These are phyloP conservation scores for Musa beccarii DNA, from an alignment of 176 grass and related monocot genomes.

Conservation along the genomic window DNA sequence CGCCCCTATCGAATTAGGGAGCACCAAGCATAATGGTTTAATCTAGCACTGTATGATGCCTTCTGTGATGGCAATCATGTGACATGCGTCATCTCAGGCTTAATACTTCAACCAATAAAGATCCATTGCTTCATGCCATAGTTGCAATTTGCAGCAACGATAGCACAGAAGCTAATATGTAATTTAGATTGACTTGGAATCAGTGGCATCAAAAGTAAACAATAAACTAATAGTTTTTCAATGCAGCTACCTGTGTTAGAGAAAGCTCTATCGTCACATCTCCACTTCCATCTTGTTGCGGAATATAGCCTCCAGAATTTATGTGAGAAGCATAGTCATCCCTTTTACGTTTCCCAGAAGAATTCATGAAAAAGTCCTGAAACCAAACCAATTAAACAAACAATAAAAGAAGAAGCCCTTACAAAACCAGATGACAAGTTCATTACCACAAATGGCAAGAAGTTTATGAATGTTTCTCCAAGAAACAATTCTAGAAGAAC, in stretches of 20 bases:
- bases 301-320: conserved; percentile 65
- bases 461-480: neutral
- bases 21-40: too few species aligned
- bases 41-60: too few species aligned
- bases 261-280: conserved; percentile 58
- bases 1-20: too few species aligned
- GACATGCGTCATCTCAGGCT: too few species aligned
- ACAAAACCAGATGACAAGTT: neutral
- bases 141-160: too few species aligned
- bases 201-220: neutral
- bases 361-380: conserved; percentile 68
- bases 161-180: too few species aligned
- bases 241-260: conserved; percentile 11
- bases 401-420: neutral
- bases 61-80: too few species aligned
- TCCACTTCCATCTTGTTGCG: conserved; percentile 89
- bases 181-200: neutral
- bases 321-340: conserved; percentile 74
- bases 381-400: neutral
- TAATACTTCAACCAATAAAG: too few species aligned
- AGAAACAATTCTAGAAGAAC: too few species aligned
- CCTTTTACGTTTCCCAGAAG: conserved; percentile 89
- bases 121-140: too few species aligned
- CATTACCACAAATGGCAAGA: neutral
- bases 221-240: neutral